These are phyloP conservation scores for Coemansia erecta DNA, from an alignment of 192 early-diverging fungal species.

Conservation along the genomic window DNA sequence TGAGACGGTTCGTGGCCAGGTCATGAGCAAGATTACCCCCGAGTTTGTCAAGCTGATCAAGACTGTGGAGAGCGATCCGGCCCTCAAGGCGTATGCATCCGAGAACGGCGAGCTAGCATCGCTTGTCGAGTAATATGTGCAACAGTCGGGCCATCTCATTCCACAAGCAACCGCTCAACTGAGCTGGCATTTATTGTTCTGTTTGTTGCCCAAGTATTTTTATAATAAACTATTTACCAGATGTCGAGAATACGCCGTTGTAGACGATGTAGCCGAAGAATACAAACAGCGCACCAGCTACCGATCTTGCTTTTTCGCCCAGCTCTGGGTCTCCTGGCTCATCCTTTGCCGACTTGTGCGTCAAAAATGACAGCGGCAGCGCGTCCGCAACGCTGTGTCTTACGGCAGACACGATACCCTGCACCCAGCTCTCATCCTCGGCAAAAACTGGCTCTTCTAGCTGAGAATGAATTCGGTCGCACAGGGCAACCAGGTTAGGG, in stretches of 20 bases:
- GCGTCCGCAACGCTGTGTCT: conserved; percentile 20
- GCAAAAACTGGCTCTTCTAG: conserved; percentile 18
- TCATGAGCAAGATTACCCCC: conserved; percentile 22
- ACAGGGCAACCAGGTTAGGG: conserved; percentile 28
- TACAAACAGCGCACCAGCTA: conserved; percentile 23
- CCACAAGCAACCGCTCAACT: neutral
- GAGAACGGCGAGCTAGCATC: conserved; percentile 1
- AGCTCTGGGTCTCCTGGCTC: conserved; percentile 14
- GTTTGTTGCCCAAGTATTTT: neutral
- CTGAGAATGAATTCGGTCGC: conserved; percentile 34
- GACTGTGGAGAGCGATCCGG: conserved; percentile 20
- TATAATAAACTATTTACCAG: neutral
- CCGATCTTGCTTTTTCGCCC: conserved; percentile 16
- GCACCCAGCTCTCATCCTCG: conserved; percentile 18
- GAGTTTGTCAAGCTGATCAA: conserved; percentile 29
- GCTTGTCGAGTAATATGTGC: too few species aligned
- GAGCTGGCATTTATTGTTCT: neutral
- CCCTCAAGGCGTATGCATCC: conserved; percentile 1
- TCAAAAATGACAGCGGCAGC: neutral
- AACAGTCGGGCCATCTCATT: neutral
- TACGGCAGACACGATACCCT: conserved; percentile 12
- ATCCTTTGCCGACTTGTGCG: neutral
- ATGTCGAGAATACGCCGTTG: conserved; percentile 26
- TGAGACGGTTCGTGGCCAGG: neutral
- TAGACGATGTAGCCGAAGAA: conserved; percentile 44